phyloP scores from a whole-genome alignment of 495 filamentous ascomycete species.

The Stereocaulon alpinum region DNA sequence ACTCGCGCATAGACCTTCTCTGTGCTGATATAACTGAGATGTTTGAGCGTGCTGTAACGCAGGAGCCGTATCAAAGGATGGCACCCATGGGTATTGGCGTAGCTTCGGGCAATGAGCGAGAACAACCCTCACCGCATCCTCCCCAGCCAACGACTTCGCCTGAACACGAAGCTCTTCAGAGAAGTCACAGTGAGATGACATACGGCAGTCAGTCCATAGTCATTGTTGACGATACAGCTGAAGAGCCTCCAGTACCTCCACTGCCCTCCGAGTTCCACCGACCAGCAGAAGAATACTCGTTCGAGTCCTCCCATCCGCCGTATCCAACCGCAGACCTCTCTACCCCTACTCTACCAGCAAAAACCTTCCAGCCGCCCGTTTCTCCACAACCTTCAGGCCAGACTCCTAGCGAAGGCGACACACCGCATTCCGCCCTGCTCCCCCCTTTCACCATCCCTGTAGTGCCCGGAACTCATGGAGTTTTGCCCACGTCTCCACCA shows the following conservation, averaged over 20 bases:
- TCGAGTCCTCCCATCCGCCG: constrained; percentile 2
- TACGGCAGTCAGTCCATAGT: constrained; percentile 76
- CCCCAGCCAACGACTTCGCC: constrained; percentile 11
- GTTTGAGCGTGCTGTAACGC: constrained; percentile 36
- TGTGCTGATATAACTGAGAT: constrained; percentile 63
- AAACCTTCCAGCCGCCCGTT: constrained; percentile 2
- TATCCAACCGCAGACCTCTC: not conserved
- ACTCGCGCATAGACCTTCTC: constrained; percentile 59
- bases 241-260: constrained; percentile 20
- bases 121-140: constrained; percentile 18
- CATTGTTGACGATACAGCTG: constrained; percentile 59
- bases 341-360: constrained; percentile 7
- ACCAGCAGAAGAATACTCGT: not conserved
- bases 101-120: constrained; percentile 17
- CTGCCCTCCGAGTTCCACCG: constrained; percentile 15
- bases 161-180: constrained; percentile 23
- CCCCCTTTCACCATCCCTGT: constrained; percentile 12
- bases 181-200: constrained; percentile 53
- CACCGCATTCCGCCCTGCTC: constrained; percentile 9
- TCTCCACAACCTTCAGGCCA: not conserved
- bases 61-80: constrained; percentile 8
- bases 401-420: constrained; percentile 1
- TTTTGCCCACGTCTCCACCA: not conserved
- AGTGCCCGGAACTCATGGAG: not conserved
- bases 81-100: constrained; percentile 12